Percentiles rank a stretch among this genome's conserved stretches.
phyloP scores from a whole-genome alignment of 805 yeast genomes.

The Yamadazyma philogaea region DNA sequence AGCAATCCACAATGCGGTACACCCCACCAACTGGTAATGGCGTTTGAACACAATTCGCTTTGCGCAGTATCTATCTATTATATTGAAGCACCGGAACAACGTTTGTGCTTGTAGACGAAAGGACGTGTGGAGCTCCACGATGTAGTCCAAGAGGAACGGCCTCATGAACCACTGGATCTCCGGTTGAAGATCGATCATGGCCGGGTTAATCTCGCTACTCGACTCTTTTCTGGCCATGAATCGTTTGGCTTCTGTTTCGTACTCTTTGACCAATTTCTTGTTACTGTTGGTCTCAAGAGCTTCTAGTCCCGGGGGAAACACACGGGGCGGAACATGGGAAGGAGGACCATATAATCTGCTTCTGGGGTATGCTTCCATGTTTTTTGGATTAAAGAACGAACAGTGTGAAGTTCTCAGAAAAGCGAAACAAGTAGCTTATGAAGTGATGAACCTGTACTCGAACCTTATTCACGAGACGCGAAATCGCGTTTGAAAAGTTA shows the following conservation, averaged over 20 bases:
- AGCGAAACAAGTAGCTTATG: slow-evolving; percentile 3
- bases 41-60: slow-evolving; percentile 45
- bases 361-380: slow-evolving; percentile 1
- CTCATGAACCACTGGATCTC: slow-evolving; percentile 50
- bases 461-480: slow-evolving; percentile 9
- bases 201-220: slow-evolving; percentile 40
- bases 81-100: slow-evolving; percentile 41
- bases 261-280: slow-evolving; percentile 41
- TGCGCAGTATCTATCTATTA: slow-evolving; percentile 46
- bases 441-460: slow-evolving; percentile 3
- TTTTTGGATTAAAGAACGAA: background rate
- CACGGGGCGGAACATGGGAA: slow-evolving; percentile 24
- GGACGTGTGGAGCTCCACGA: slow-evolving; percentile 43
- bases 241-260: slow-evolving; percentile 34
- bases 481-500: background rate
- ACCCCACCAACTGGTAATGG: slow-evolving; percentile 46
- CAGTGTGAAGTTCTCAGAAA: background rate
- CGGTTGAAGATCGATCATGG: slow-evolving; percentile 50
- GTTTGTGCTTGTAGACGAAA: slow-evolving; percentile 43
- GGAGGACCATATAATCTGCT: slow-evolving; percentile 21
- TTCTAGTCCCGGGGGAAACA: slow-evolving; percentile 45
- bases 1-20: slow-evolving; percentile 48
- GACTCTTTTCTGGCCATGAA: slow-evolving; percentile 42
- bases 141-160: slow-evolving; percentile 42
- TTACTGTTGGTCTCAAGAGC: slow-evolving; percentile 46